Conservation (phyloP, 768 basidiomycete genomes). For the Russula olivacea region DNA sequence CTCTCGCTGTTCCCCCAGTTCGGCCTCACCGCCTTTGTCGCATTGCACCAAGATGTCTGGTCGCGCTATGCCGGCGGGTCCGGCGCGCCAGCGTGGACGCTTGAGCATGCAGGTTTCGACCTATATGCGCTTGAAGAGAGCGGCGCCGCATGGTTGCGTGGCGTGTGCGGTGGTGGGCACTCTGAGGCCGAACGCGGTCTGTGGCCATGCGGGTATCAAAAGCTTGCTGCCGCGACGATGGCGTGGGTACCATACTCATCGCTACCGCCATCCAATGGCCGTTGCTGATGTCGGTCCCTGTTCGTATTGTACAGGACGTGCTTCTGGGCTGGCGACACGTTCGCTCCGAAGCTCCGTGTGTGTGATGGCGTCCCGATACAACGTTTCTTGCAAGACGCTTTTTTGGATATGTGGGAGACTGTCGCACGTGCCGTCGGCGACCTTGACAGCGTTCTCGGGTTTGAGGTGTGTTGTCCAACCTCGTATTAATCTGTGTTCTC, state of each 20-base stretch:
- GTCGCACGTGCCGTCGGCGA: slow-evolving; percentile 65
- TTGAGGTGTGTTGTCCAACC: slow-evolving; percentile 56
- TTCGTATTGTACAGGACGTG: slow-evolving; percentile 52
- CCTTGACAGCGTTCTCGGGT: slow-evolving; percentile 77
- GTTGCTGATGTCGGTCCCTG: background rate
- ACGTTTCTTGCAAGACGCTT: slow-evolving; percentile 74
- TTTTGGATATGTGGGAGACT: slow-evolving; percentile 67
- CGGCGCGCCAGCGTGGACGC: slow-evolving; percentile 95
- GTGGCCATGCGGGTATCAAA: slow-evolving; percentile 94
- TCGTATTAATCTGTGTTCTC: background rate
- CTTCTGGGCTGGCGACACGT: slow-evolving; percentile 90
- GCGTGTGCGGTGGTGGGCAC: slow-evolving; percentile 71
- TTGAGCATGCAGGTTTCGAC: slow-evolving; percentile 82
- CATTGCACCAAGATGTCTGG: slow-evolving; percentile 94
- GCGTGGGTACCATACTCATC: slow-evolving; percentile 46
- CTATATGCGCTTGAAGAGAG: slow-evolving; percentile 70
- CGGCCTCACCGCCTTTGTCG: slow-evolving; percentile 67
- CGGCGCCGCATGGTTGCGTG: slow-evolving; percentile 82
- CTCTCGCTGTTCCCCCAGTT: slow-evolving; percentile 66
- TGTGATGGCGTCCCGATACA: slow-evolving; percentile 62
- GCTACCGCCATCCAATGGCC: background rate
- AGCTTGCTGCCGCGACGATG: slow-evolving; percentile 90
- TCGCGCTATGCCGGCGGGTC: slow-evolving; percentile 92
- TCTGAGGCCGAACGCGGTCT: slow-evolving; percentile 72
- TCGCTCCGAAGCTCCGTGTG: slow-evolving; percentile 67